Evolutionary conservation across 371 early-diverging fungal species (phyloP), one percentile per base, ranked within the genome.

Genomic region (Actinomucor elegans): DNA sequence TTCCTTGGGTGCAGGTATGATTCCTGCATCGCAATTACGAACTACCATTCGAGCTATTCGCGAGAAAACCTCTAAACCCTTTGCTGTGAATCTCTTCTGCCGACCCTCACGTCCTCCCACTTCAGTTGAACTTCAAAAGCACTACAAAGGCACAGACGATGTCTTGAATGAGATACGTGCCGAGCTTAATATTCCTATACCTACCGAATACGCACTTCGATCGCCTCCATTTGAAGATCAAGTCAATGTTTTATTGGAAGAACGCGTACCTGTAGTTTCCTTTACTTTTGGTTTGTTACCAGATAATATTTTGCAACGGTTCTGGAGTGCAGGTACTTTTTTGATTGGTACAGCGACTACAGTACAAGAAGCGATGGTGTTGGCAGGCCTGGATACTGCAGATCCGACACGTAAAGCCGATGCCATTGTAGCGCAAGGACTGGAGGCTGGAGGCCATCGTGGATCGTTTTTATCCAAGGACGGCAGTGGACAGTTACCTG

Each of bases 291-390:
- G 77, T 4, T 28, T 55, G 4, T 33, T 77, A 2, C 71, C 77
- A 4, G 62, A 71, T 1, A 50, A 50, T 20, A 40, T 59, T 10
- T 8, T 61, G 0, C 37, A 61, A 23, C 50, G 57, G n/a, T 50
- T 77, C 29, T 48, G 57, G 57, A 27, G 57, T 9, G 66, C 65
- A 15, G 71, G 71, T 4, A 55, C 57, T 2, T 77, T 63, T 51
- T 33, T 73, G 18, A 73, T 77, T 31, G 77, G 77, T 2, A 77
- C 77, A 7, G 77, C 77, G 0, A 77, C 77, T 1, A 65, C 71
- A 4, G 66, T 67, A 15, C 44, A 61, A 11, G 77, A 77, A 46
- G 77, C 77, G 0, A 1, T 64, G 10, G 24, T 57, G 1, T 45
- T 77, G 26, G 71, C 69, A 12, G 69, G 69, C 9, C 26, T 59